A percentile compares a stretch with the other conserved stretches of the same genome.
Evolutionary conservation across 2,329 filamentous ascomycete genomes (phyloP).

Genomic region (Sporothrix sp.): DNA sequence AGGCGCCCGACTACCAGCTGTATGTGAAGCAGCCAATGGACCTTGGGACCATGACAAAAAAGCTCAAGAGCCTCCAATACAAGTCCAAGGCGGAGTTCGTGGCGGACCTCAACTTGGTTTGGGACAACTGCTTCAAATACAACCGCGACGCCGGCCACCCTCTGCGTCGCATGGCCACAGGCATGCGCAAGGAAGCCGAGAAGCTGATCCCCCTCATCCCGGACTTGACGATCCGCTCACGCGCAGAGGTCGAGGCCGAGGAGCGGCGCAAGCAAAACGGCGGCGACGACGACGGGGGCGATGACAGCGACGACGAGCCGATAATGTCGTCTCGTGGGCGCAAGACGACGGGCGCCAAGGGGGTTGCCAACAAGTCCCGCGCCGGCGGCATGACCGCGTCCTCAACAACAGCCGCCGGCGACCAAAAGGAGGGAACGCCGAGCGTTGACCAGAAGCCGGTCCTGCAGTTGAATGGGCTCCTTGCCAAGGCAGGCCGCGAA

Average conservation of each 20-base stretch:
- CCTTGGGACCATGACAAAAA: constrained; percentile 95
- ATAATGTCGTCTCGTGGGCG: constrained; percentile 96
- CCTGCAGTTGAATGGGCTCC: constrained; percentile 54
- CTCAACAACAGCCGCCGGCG: constrained; percentile 21
- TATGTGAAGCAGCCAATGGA: constrained; percentile 97
- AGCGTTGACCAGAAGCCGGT: constrained; percentile 64
- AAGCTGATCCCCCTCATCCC: constrained; percentile 93
- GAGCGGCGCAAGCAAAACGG: constrained; percentile 79
- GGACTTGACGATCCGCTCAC: constrained; percentile 79
- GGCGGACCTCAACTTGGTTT: constrained; percentile 85
- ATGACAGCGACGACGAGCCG: constrained; percentile 93
- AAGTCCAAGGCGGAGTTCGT: constrained; percentile 94
- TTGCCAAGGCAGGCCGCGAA: constrained; percentile 47
- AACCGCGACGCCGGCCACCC: constrained; percentile 85
- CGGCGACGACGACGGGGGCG: constrained; percentile 68
- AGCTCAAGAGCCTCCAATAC: constrained; percentile 70
- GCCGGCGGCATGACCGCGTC: constrained; percentile 1
- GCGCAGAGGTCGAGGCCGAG: constrained; percentile 88
- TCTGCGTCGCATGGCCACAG: constrained; percentile 82
- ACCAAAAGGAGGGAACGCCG: constrained; percentile 71
- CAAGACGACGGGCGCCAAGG: constrained; percentile 74
- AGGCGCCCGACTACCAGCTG: constrained; percentile 90
- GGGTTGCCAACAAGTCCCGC: constrained; percentile 60
- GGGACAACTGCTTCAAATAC: constrained; percentile 93
- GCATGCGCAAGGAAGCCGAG: constrained; percentile 96